Conservation (phyloP, 1,139 yeast genomes). For the Diutina rugosa region DNA sequence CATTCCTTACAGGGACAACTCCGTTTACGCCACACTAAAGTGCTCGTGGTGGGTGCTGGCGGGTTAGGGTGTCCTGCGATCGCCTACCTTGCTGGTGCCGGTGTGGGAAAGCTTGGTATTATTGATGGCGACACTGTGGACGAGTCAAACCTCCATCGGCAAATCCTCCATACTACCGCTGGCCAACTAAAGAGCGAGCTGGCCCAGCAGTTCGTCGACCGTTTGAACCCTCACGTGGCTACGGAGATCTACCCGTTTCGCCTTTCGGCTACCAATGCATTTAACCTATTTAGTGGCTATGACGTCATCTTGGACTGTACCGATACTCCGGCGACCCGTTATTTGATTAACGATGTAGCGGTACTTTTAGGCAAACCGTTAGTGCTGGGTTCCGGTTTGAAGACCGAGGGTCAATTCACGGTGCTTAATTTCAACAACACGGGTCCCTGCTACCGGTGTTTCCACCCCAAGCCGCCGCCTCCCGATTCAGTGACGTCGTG, state of each 20-base stretch:
- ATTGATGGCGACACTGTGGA: constrained; percentile 84
- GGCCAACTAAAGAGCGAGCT: constrained; percentile 71
- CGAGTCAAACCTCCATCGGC: constrained; percentile 77
- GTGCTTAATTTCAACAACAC: constrained; percentile 50
- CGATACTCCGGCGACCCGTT: constrained; percentile 82
- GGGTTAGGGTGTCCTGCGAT: constrained; percentile 93
- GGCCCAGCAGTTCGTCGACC: constrained; percentile 41
- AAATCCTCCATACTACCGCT: constrained; percentile 61
- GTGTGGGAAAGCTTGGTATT: constrained; percentile 76
- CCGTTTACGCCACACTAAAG: constrained; percentile 38
- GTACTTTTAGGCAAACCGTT: constrained; percentile 59
- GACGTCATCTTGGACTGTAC: constrained; percentile 87
- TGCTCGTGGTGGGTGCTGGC: constrained; percentile 89
- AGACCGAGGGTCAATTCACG: constrained; percentile 82
- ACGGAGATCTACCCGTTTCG: constrained; percentile 40
- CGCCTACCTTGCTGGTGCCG: constrained; percentile 76
- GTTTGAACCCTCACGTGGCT: constrained; percentile 55
- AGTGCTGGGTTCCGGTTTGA: constrained; percentile 85
- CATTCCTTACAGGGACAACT: constrained; percentile 47
- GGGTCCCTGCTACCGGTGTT: constrained; percentile 94
- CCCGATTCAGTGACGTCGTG: constrained; percentile 76
- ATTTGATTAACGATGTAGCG: constrained; percentile 77
- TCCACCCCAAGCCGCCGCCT: constrained; percentile 85
- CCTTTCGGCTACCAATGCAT: constrained; percentile 45
- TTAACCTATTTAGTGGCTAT: constrained; percentile 45